Conservation (phyloP, 495 filamentous ascomycete genomes). For the Tetracladium setigerum region DNA sequence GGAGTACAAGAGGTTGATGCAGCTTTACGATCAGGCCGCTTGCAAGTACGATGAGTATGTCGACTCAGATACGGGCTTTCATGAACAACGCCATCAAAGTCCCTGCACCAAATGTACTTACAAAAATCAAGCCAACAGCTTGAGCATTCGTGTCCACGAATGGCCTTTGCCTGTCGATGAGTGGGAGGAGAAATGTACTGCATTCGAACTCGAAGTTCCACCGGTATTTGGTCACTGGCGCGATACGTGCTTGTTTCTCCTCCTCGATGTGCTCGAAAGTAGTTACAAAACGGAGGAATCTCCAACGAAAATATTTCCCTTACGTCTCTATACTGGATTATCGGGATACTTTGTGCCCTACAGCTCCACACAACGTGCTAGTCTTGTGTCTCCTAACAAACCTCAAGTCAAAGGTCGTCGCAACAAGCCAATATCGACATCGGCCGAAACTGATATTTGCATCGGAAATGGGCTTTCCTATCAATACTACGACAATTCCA, state of each 20-base stretch:
- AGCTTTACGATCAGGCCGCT: neutral
- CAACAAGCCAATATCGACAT: conserved; percentile 12
- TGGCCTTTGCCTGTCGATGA: neutral
- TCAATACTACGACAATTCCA: conserved; percentile 23
- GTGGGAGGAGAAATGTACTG: neutral
- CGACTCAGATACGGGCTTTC: neutral
- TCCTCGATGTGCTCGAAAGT: neutral
- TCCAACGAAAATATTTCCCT: neutral
- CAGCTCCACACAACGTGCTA: conserved; percentile 7
- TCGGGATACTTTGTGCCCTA: neutral
- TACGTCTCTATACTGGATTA: neutral
- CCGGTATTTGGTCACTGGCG: neutral
- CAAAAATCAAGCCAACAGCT: neutral
- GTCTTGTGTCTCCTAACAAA: conserved; percentile 25
- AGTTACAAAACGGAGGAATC: neutral
- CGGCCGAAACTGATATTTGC: conserved; percentile 21
- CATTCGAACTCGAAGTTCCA: neutral
- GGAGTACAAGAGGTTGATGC: neutral
- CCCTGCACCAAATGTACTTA: neutral
- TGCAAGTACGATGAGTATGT: neutral
- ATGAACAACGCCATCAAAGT: neutral
- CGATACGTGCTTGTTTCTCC: neutral
- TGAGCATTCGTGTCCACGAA: neutral
- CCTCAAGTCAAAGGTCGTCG: conserved; percentile 24
- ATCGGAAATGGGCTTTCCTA: conserved; percentile 20